Evolutionary conservation across 2,329 filamentous ascomycete genomes (phyloP), one percentile per base, ranked within the genome.

Genomic region (Drechmeria coniospora): DNA sequence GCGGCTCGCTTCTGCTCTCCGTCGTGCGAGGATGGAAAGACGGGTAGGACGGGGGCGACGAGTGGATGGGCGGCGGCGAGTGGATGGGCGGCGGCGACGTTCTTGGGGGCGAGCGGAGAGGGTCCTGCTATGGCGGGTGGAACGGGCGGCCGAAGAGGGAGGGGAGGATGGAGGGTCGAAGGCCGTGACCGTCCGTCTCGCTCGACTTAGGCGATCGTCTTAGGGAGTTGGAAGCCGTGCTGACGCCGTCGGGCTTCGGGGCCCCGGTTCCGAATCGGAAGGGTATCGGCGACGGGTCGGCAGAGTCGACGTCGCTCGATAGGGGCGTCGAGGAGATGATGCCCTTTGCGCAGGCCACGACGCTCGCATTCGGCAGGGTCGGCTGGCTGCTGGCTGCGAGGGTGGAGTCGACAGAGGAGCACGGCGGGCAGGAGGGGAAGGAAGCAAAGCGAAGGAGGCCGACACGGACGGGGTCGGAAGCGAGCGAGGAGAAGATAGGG

Each of bases 151-250:
- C 56, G 46, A 62, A 50, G 42, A 54, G 45, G 56, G 61, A 61
- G 49, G 65, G 55, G 45, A 61, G 46, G 49, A 62, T 52, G 44
- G 45, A 50, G 46, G 51, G 51, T 42, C 45, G 53, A 54, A 49
- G 48, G 52, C 56, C 57, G 57, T 51, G 54, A 41, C 51, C 49
- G 53, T 62, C 62, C 63, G 63, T 66, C 50, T 58, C 63, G 51
- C 47, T 48, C 43, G 49, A 47, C 50, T 49, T 43, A 38, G 44
- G 41, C 43, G 39, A 45, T 40, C 37, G 39, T 38, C 39, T 40
- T 29, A 31, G 32, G 30, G 24, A 32, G 31, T 31, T 20, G 36
- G 30, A n/a, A 28, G 33, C 29, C 26, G 37, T 34, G 42, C 32
- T 37, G 37, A 35, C 33, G 39, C 35, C 31, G 34, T 32, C 26